phyloP scores from a whole-genome alignment of 2,329 filamentous ascomycete species.

The Purpureocillium lavendulum region DNA sequence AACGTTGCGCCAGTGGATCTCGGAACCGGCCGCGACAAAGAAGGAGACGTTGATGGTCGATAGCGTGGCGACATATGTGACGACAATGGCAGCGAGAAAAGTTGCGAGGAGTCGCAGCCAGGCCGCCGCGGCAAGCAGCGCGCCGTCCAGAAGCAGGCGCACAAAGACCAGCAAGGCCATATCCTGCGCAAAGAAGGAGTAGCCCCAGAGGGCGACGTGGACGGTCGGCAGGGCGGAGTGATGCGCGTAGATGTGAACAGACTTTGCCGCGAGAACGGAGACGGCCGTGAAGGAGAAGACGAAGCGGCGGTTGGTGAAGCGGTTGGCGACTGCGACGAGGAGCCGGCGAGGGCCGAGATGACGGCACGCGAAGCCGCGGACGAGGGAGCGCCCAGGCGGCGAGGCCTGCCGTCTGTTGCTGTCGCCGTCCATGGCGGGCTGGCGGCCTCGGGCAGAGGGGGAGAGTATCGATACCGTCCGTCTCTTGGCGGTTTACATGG shows the following conservation, averaged over 20 bases:
- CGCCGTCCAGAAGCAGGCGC: constrained; percentile 9
- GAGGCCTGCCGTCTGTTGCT: too few relatives aligned
- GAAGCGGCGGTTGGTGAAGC: constrained; percentile 9
- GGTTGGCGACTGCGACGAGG: neutral
- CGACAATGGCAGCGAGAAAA: too few relatives aligned
- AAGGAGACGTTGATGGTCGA: constrained; percentile 14
- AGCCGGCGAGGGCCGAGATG: neutral
- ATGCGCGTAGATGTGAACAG: constrained; percentile 14
- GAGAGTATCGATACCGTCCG: too few relatives aligned
- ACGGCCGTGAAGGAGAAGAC: constrained; percentile 13
- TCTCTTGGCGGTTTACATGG: too few relatives aligned
- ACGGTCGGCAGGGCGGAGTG: constrained; percentile 8
- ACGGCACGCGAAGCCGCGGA: too few relatives aligned
- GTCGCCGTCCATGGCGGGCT: too few relatives aligned
- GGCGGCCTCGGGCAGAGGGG: too few relatives aligned
- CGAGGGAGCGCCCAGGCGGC: too few relatives aligned
- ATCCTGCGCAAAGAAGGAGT: constrained; percentile 17
- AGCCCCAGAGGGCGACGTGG: constrained; percentile 12
- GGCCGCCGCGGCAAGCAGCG: neutral
- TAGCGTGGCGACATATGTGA: too few relatives aligned
- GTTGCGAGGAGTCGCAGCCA: constrained; percentile 2
- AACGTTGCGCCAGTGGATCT: constrained; percentile 24
- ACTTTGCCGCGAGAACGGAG: constrained; percentile 13
- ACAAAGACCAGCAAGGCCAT: constrained; percentile 11
- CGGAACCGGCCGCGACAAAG: constrained; percentile 17